Evolutionary conservation across 2,329 filamentous ascomycete species (phyloP).

Genomic region (Niveomyces coronatus): DNA sequence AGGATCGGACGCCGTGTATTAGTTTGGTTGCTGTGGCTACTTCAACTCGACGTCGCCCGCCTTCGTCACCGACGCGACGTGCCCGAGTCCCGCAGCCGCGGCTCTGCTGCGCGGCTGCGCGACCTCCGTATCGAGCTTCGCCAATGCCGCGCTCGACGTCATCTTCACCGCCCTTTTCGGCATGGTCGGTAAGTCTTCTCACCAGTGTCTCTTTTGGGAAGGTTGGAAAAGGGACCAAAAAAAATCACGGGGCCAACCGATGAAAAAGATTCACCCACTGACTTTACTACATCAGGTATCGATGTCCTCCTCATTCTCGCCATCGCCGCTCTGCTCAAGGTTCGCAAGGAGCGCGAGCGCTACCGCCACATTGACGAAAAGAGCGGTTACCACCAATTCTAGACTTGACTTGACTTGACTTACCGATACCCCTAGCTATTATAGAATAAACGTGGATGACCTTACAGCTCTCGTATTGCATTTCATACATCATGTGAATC

Average conservation of each 20-base stretch:
- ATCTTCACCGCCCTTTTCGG: conserved; percentile 75
- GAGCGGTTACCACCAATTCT: conserved; percentile 36
- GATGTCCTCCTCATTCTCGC: conserved; percentile 59
- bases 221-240: too few relatives aligned
- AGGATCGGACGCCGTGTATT: conserved; percentile 1
- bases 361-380: conserved; percentile 79
- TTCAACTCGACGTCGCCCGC: conserved; percentile 60
- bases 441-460: too few relatives aligned
- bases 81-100: conserved; percentile 59
- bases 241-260: too few relatives aligned
- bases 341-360: conserved; percentile 67
- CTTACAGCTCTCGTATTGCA: too few relatives aligned
- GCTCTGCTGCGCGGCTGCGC: conserved; percentile 62
- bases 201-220: not conserved
- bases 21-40: conserved; percentile 79
- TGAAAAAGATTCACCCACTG: not conserved
- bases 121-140: conserved; percentile 54
- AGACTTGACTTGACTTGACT: too few relatives aligned
- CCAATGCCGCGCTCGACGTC: conserved; percentile 61
- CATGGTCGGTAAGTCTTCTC: conserved; percentile 49
- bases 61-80: conserved; percentile 59
- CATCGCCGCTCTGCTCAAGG: conserved; percentile 67
- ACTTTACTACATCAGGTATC: conserved; percentile 32
- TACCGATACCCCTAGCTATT: too few relatives aligned
- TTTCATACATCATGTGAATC: too few relatives aligned